Conservation (phyloP, 2,329 filamentous ascomycete species). For the Pezicula radicicola region DNA sequence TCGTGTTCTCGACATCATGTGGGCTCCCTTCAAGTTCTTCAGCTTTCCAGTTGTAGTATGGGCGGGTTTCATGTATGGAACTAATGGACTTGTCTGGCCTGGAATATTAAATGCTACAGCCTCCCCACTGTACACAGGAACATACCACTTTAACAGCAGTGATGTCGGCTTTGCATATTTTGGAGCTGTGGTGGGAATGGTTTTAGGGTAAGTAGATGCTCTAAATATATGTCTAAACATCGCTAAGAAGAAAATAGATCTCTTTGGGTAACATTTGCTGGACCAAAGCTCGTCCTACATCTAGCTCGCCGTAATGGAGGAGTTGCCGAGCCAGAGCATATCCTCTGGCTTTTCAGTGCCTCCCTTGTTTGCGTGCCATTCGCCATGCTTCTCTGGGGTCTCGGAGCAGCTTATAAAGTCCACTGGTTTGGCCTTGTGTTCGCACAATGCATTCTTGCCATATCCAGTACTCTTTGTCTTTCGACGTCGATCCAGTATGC, state of each 20-base stretch:
- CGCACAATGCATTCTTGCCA: conserved; percentile 39
- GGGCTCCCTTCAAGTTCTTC: conserved; percentile 29
- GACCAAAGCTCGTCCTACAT: conserved; percentile 15
- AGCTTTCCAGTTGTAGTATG: conserved; percentile 29
- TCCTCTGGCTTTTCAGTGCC: conserved; percentile 26
- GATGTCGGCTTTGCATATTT: conserved; percentile 28
- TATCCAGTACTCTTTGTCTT: conserved; percentile 32
- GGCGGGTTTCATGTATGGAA: conserved; percentile 31
- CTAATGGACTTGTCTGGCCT: conserved; percentile 30
- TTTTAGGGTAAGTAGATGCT: conserved; percentile 17
- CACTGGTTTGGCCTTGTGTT: conserved; percentile 43
- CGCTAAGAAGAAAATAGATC: conserved; percentile 4
- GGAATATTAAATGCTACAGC: conserved; percentile 30
- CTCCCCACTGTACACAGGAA: conserved; percentile 22
- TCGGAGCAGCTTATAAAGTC: conserved; percentile 41
- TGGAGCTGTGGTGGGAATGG: conserved; percentile 23
- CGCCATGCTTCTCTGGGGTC: conserved; percentile 44
- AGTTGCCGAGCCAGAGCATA: conserved; percentile 27
- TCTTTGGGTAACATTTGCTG: conserved; percentile 14
- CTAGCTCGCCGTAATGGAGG: conserved; percentile 38
- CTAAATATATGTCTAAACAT: background rate
- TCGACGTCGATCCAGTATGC: conserved; percentile 42
- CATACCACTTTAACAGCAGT: conserved; percentile 29
- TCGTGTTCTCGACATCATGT: conserved; percentile 35
- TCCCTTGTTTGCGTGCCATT: conserved; percentile 38